These are phyloP conservation scores for Mortierella sp. DNA, from an alignment of 371 early-diverging fungal species.

Conservation along the genomic window DNA sequence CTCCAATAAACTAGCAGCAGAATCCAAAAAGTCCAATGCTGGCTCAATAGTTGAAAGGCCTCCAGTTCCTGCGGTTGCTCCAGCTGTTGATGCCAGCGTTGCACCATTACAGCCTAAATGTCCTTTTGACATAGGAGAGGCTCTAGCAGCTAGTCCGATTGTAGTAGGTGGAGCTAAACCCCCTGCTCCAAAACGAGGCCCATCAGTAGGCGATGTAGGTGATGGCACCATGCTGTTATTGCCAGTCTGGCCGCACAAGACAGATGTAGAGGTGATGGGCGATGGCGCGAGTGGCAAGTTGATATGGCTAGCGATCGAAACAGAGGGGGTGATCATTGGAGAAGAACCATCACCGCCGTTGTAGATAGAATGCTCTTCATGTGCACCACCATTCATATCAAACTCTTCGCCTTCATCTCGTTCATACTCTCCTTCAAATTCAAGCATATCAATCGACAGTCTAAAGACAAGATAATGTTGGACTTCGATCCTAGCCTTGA, in stretches of 20 bases:
- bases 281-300: neutral
- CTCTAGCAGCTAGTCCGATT: neutral
- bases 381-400: constrained; percentile 20
- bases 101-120: neutral
- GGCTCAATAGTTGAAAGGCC: constrained; percentile 4
- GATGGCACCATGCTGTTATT: neutral
- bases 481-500: constrained; percentile 38
- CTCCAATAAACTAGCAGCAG: constrained; percentile 29
- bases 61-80: neutral
- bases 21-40: constrained; percentile 20
- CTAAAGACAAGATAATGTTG: constrained; percentile 46
- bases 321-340: neutral
- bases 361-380: constrained; percentile 19
- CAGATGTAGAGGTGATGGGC: neutral
- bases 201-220: neutral
- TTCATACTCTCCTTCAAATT: constrained; percentile 49
- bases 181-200: neutral
- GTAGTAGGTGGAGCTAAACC: neutral
- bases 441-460: constrained; percentile 42
- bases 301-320: neutral
- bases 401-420: constrained; percentile 18
- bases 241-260: neutral
- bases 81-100: neutral
- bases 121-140: neutral
- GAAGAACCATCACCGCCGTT: neutral